A percentile compares a stretch with the other conserved stretches of the same genome.
Evolutionary conservation across 2,329 filamentous ascomycete genomes (phyloP).

Genomic region (Teratosphaeria nubilosa): DNA sequence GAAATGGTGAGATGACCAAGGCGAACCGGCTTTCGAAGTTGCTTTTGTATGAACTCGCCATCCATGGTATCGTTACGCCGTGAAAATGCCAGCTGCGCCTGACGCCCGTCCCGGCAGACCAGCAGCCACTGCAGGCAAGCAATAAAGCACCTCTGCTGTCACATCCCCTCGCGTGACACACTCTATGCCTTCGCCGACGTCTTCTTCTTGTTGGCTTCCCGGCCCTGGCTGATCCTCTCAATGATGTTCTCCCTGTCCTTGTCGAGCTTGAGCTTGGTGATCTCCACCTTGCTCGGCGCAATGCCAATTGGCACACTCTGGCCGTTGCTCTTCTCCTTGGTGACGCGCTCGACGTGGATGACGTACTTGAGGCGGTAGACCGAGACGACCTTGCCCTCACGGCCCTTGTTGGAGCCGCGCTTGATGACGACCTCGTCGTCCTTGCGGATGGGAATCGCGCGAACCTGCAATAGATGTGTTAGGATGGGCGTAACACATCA

Average conservation of each 20-base stretch:
- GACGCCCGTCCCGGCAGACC: background rate
- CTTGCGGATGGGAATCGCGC: slow-evolving; percentile 93
- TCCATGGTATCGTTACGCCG: background rate
- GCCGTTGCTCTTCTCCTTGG: slow-evolving; percentile 94
- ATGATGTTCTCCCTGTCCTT: slow-evolving; percentile 87
- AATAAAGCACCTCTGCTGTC: slow-evolving; percentile 25
- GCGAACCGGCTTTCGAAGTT: background rate
- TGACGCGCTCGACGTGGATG: slow-evolving; percentile 93
- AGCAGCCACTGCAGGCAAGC: slow-evolving; percentile 1
- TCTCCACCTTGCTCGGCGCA: slow-evolving; percentile 92
- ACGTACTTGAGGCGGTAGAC: slow-evolving; percentile 98
- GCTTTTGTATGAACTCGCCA: slow-evolving; percentile 1
- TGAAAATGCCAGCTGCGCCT: background rate
- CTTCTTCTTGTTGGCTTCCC: slow-evolving; percentile 59
- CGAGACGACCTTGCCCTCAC: slow-evolving; percentile 94
- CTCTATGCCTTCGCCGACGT: slow-evolving; percentile 36
- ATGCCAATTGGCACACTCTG: slow-evolving; percentile 91
- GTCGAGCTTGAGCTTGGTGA: slow-evolving; percentile 98
- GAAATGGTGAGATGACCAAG: background rate
- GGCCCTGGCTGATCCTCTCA: slow-evolving; percentile 71
- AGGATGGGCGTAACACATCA: slow-evolving; percentile 6
- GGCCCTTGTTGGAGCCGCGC: slow-evolving; percentile 91
- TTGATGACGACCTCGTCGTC: slow-evolving; percentile 74
- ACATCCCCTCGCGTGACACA: slow-evolving; percentile 2
- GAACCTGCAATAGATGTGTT: slow-evolving; percentile 50